These are phyloP conservation scores for Ophiocordyceps camponoti-leonardi DNA, from an alignment of 2,329 filamentous ascomycete species.

Conservation along the genomic window DNA sequence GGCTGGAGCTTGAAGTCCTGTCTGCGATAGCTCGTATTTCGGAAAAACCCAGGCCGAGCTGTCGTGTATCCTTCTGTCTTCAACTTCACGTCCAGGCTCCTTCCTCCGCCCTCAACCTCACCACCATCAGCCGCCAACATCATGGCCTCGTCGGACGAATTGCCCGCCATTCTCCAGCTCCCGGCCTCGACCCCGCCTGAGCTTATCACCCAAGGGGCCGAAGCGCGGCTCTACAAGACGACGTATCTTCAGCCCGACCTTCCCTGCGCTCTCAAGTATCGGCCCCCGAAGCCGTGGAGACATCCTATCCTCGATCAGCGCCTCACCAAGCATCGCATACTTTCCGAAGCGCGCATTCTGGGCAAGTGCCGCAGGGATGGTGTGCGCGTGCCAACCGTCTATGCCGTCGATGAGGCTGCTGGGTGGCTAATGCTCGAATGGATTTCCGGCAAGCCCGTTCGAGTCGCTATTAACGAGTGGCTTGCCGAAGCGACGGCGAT, in stretches of 20 bases:
- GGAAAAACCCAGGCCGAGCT: neutral
- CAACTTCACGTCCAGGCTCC: neutral
- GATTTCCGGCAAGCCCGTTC: slow-evolving; percentile 57
- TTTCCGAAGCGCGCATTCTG: slow-evolving; percentile 77
- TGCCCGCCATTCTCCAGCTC: slow-evolving; percentile 48
- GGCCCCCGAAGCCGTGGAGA: slow-evolving; percentile 78
- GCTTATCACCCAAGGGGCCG: slow-evolving; percentile 84
- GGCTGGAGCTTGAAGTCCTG: no score
- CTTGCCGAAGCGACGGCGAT: slow-evolving; percentile 30
- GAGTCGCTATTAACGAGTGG: slow-evolving; percentile 52
- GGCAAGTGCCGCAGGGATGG: slow-evolving; percentile 64
- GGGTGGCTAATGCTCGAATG: slow-evolving; percentile 77
- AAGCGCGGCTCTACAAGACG: slow-evolving; percentile 84
- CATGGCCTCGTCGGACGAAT: slow-evolving; percentile 15
- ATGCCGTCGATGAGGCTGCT: slow-evolving; percentile 44
- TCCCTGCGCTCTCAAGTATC: slow-evolving; percentile 75
- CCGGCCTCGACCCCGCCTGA: slow-evolving; percentile 39
- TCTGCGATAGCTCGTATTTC: neutral
- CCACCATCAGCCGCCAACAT: neutral
- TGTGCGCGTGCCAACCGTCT: slow-evolving; percentile 65
- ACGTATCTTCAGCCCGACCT: slow-evolving; percentile 53
- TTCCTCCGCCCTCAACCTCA: neutral
- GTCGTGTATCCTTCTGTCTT: neutral
- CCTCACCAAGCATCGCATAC: slow-evolving; percentile 70
- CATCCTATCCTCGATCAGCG: slow-evolving; percentile 79